A percentile compares a stretch with the other conserved stretches of the same genome.
phyloP scores from a whole-genome alignment of 1,139 yeast genomes.

The Nakaseomyces kungkrabaensis region DNA sequence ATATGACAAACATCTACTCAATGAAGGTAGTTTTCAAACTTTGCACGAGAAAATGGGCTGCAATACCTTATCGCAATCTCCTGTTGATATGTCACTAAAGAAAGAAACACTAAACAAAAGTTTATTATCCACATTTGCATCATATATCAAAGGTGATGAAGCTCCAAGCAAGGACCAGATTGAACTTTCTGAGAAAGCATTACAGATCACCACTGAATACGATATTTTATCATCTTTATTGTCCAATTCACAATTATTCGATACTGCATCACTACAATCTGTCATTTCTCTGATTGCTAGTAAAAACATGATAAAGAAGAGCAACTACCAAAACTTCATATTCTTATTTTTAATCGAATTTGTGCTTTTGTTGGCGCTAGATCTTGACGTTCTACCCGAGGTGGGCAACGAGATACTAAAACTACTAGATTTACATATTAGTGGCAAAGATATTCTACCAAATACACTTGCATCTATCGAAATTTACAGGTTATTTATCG shows the following conservation, averaged over 20 bases:
- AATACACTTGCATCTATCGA: neutral
- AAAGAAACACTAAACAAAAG: constrained; percentile 60
- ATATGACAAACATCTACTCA: neutral
- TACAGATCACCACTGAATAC: constrained; percentile 18
- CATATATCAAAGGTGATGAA: constrained; percentile 86
- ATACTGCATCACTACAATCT: neutral
- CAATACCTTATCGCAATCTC: neutral
- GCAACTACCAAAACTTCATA: constrained; percentile 31
- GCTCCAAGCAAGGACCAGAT: constrained; percentile 92
- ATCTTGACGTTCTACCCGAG: constrained; percentile 34
- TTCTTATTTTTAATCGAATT: constrained; percentile 47
- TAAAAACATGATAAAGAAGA: constrained; percentile 6
- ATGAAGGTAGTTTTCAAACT: neutral
- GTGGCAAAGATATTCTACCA: neutral
- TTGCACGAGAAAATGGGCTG: neutral
- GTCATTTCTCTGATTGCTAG: neutral
- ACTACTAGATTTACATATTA: neutral
- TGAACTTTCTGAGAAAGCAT: constrained; percentile 69
- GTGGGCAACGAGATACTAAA: constrained; percentile 18
- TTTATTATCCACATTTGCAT: constrained; percentile 77
- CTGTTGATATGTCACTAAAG: constrained; percentile 43
- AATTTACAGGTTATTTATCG: neutral
- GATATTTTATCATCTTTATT: neutral
- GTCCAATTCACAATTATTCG: constrained; percentile 46
- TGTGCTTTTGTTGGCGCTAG: constrained; percentile 41